phyloP scores from a whole-genome alignment of 1,139 yeast genomes.

The Taiozyma sp. region DNA sequence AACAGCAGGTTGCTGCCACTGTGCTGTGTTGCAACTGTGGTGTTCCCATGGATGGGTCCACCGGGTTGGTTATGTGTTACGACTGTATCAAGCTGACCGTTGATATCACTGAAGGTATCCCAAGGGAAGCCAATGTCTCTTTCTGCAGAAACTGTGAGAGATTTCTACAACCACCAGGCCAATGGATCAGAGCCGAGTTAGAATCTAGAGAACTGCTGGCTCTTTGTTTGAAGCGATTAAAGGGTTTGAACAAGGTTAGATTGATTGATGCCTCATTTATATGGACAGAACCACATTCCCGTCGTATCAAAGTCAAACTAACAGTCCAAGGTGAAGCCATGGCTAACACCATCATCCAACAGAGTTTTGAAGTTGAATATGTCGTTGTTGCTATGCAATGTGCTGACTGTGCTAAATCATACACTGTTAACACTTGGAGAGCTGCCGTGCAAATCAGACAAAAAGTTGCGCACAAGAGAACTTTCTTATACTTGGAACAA shows the following conservation, averaged over 20 bases:
- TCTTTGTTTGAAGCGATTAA: constrained; percentile 79
- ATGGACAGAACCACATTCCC: constrained; percentile 99
- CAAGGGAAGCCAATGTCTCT: constrained; percentile 88
- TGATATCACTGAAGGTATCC: constrained; percentile 93
- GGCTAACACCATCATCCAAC: constrained; percentile 89
- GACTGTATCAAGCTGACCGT: constrained; percentile 94
- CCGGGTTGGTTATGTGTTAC: constrained; percentile 93
- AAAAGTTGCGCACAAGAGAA: constrained; percentile 94
- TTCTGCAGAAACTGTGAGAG: constrained; percentile 98
- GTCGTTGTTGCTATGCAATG: constrained; percentile 96
- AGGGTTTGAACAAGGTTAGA: constrained; percentile 85
- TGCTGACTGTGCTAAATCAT: constrained; percentile 96
- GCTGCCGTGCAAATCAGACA: constrained; percentile 97
- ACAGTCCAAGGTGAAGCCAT: constrained; percentile 98
- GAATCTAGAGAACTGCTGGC: constrained; percentile 94
- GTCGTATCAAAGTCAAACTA: constrained; percentile 84
- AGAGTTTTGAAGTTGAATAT: constrained; percentile 91
- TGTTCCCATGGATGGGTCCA: constrained; percentile 94
- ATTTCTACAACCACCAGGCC: constrained; percentile 89
- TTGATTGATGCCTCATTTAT: constrained; percentile 90
- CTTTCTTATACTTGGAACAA: constrained; percentile 92
- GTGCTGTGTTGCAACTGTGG: constrained; percentile 98
- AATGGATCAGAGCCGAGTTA: constrained; percentile 87
- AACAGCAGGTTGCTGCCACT: constrained; percentile 56
- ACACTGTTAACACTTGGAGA: constrained; percentile 96